Percentiles rank a stretch among this genome's conserved stretches.
phyloP scores from a whole-genome alignment of 495 filamentous ascomycete genomes.

The Mytilinidion resinicola region DNA sequence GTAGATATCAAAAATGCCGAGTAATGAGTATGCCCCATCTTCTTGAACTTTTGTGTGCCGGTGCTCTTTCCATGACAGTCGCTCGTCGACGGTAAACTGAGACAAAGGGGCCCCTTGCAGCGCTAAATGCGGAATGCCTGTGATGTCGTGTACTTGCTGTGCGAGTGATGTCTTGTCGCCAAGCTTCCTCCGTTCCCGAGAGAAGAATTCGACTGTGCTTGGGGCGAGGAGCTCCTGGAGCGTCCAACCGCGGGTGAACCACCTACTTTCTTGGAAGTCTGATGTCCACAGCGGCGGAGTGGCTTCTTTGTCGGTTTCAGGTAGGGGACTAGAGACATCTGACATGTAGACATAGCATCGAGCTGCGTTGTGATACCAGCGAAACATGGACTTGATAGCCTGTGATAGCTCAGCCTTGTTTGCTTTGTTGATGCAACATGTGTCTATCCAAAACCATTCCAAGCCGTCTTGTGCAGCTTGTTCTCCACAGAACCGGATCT shows the following conservation, averaged over 20 bases:
- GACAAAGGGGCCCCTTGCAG: slow-evolving; percentile 8
- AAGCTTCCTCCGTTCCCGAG: background rate
- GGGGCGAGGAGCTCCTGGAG: no score
- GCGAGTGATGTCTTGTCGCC: slow-evolving; percentile 7
- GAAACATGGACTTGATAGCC: no score
- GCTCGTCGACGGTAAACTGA: slow-evolving; percentile 8
- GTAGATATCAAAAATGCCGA: slow-evolving; percentile 3
- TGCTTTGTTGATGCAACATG: slow-evolving; percentile 10
- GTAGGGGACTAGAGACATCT: slow-evolving; percentile 1
- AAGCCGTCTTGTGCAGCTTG: background rate
- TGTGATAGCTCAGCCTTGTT: no score
- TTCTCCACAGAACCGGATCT: no score
- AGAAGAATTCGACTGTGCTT: slow-evolving; percentile 1
- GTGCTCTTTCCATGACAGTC: no score
- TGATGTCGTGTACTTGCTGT: background rate
- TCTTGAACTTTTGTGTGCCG: slow-evolving; percentile 1
- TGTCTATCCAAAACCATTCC: slow-evolving; percentile 6
- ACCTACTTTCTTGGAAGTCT: no score
- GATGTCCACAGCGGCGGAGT: slow-evolving; percentile 2
- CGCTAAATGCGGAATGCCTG: background rate
- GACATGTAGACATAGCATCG: slow-evolving; percentile 7
- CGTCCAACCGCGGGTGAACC: no score
- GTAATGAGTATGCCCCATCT: slow-evolving; percentile 4
- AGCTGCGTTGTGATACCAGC: slow-evolving; percentile 3
- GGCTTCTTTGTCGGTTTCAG: background rate